Conservation (phyloP, 805 yeast species). For the Monosporozyma aquatica region DNA sequence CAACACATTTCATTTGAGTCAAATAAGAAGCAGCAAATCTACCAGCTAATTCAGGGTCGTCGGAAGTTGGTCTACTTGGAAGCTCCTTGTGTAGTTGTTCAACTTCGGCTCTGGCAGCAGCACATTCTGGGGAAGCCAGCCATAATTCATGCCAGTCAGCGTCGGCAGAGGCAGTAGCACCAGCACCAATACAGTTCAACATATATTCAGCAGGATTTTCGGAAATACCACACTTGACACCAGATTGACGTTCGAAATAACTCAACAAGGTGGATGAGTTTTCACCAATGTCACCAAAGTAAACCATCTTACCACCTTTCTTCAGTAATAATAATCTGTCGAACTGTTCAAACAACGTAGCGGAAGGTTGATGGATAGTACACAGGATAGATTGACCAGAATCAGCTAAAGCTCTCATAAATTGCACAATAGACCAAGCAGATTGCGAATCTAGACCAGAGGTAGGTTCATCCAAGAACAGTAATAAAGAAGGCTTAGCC, state of each 20-base stretch:
- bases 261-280: conserved; percentile 47
- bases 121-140: conserved; percentile 43
- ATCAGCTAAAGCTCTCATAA: conserved; percentile 56
- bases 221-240: conserved; percentile 48
- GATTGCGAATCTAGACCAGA: conserved; percentile 62
- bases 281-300: conserved; percentile 72
- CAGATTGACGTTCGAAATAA: conserved; percentile 67
- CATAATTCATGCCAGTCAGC: conserved; percentile 61
- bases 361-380: conserved; percentile 74
- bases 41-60: conserved; percentile 32
- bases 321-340: conserved; percentile 59
- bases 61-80: conserved; percentile 25
- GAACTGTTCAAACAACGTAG: conserved; percentile 56
- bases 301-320: conserved; percentile 72
- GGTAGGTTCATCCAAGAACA: conserved; percentile 65
- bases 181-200: conserved; percentile 69
- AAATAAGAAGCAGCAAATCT: conserved; percentile 38
- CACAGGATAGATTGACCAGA: conserved; percentile 70
- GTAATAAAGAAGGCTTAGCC: conserved; percentile 54
- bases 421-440: conserved; percentile 61
- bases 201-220: conserved; percentile 76
- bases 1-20: conserved; percentile 37
- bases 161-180: conserved; percentile 54
- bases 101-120: conserved; percentile 44
- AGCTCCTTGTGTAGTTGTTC: conserved; percentile 43